Evolutionary conservation across 2,329 filamentous ascomycete genomes (phyloP), one percentile per base, ranked within the genome.

Genomic region (Clonostachys byssicola): DNA sequence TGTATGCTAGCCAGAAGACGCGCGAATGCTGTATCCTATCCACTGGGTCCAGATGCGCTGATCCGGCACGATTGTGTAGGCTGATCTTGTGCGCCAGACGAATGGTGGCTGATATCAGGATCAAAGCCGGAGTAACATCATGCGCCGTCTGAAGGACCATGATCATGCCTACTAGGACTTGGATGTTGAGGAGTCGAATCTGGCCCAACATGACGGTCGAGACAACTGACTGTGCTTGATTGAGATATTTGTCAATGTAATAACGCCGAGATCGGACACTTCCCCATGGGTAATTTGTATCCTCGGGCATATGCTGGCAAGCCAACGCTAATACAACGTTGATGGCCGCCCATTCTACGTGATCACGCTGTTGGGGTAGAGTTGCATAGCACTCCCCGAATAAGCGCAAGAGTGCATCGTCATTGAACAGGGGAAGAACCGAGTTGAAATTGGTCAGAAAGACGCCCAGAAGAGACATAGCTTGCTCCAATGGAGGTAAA

Each of bases 1-100:
- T 51, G 35, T 64, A 65, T 39, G 58, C 60, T 20, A 63, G 51
- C 61, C 60, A 65, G 42, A 63, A 64, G 38, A 63, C 51, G 16
- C 60, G 61, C 14, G 49, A 45, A 36, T 59, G 54, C 23, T 63
- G 57, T 20, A 39, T 47, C 8, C 47, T 44, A 0, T 47, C 34
- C 5, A n/a, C 48, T 48, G 8, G 54, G 51, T 6, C 53, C 48
- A 16, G 54, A 51, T 2, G 54, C 44, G 5, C 52, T 18, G 34
- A 57, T 49, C 4, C 43, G 10, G 49, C 36, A 36, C 56, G 54
- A 6, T 52, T 47, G 20, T 65, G 55, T 17, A 64, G 47, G 9
- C 56, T 49, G n/a, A 64, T 40, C 17, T 49, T 49, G 47, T 64
- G 60, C 13, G 54, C 56, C 6, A 62, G 47, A 8, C 60, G 51